Base-by-base conservation (phyloP, 139 green algal species). In the Chlorella sp. region DNA sequence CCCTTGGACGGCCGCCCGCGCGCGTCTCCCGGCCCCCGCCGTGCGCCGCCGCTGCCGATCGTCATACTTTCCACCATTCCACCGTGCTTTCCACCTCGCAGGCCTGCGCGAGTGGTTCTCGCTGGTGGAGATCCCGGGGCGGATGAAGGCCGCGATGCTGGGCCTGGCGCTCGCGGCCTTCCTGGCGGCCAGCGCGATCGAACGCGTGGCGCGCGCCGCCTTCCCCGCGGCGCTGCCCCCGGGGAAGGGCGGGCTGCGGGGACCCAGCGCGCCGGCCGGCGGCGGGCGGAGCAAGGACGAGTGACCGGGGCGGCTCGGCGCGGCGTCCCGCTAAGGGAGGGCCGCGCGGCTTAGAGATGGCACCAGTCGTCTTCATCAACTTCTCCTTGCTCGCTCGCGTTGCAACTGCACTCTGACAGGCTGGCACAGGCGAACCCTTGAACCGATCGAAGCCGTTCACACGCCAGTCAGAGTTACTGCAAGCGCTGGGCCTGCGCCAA, bases 151-250 rank as follows among this genome's bases (percentile, higher is more conserved):
- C n/a, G 21, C 79, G 68, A 36, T 84, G 48, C 56, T 86, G 33
- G 46, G 8, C 3, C n/a, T 73, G 4, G 77, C 63, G 3, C 53
- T 9, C 8, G 15, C 2, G 8, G 79, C 65, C 2, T 71, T 67
- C 29, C 27, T 77, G 9, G 27, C 46, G 5, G 63, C 51, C 12
- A 69, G 21, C 27, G 64, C 31, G n/a, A 78, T 86, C 42, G 81
- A 86, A 42, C 71, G 61, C 11, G 31, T 21, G 14, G 72, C 81
- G 31, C 41, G 77, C 8, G 65, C 51, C 8, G 71, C 71, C 50
- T 86, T 86, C 78, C 81, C 81, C 15, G 70, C 75, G 8, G 25
- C 69, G 6, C 65, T 74, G 27, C 80, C 80, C 1, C 77, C 81
- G 0, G 71, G 67, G 29, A 85, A 81, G 33, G 81, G 79, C 27